A percentile compares a stretch with the other conserved stretches of the same genome.
These are phyloP conservation scores for Phtheirospermum japonicum DNA, from an alignment of 257 asterid genomes.

Conservation along the genomic window DNA sequence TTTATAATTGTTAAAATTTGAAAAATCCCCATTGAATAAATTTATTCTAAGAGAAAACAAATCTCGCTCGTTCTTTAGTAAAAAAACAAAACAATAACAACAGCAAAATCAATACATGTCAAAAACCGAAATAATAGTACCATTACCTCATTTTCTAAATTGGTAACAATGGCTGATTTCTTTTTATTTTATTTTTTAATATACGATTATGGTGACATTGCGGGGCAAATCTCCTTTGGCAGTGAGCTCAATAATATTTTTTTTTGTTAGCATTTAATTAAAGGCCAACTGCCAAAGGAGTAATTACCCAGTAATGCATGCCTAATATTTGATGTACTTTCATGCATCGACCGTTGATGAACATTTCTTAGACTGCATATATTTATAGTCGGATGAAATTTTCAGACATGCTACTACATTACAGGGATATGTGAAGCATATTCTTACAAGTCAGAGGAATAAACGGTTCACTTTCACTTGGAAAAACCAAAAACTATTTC, in stretches of 20 bases:
- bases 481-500: not conserved
- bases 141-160: slow-evolving; percentile 15
- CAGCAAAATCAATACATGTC: not conserved
- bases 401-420: slow-evolving; percentile 11
- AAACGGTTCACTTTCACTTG: not conserved
- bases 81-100: no score
- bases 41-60: no score
- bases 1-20: no score
- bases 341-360: slow-evolving; percentile 17
- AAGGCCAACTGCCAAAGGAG: slow-evolving; percentile 47
- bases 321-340: not conserved
- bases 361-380: slow-evolving; percentile 16
- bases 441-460: slow-evolving; percentile 22
- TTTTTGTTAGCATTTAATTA: not conserved
- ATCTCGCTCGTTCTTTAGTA: no score
- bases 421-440: slow-evolving; percentile 45
- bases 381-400: slow-evolving; percentile 34
- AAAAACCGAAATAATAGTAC: slow-evolving; percentile 3
- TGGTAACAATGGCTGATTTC: not conserved
- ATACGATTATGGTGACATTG: slow-evolving; percentile 27
- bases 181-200: no score
- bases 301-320: slow-evolving; percentile 48
- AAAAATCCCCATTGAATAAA: no score
- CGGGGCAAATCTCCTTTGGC: slow-evolving; percentile 70
- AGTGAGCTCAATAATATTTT: slow-evolving; percentile 28